Conservation (phyloP, 768 basidiomycete genomes). For the Coprinellus aureogranulatus region DNA sequence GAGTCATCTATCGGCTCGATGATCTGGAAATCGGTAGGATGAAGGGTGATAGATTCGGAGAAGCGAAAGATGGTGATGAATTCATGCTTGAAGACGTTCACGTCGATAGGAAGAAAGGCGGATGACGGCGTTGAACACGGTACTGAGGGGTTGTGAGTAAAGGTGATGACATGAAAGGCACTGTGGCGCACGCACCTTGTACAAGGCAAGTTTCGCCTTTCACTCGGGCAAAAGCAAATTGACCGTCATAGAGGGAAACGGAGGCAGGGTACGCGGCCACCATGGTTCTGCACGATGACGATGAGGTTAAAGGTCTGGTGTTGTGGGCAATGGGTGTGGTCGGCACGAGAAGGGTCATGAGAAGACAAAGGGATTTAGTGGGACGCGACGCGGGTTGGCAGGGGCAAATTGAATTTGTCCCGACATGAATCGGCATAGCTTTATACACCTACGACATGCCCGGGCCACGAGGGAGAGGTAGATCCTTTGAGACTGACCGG, state of each 20-base stretch:
- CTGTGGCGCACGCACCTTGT: conserved; percentile 56
- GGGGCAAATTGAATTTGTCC: neutral
- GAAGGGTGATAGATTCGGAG: conserved; percentile 40
- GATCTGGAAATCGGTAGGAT: conserved; percentile 50
- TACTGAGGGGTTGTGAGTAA: conserved; percentile 24
- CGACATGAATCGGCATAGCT: conserved; percentile 40
- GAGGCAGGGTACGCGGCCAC: conserved; percentile 30
- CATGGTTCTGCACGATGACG: conserved; percentile 5
- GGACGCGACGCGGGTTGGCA: conserved; percentile 6
- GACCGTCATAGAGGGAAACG: conserved; percentile 19
- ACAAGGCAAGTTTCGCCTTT: conserved; percentile 54
- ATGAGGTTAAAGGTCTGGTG: neutral
- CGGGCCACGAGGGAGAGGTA: conserved; percentile 34
- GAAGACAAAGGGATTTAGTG: neutral
- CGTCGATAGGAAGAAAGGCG: conserved; percentile 43
- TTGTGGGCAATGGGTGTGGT: conserved; percentile 1
- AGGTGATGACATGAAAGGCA: conserved; percentile 5
- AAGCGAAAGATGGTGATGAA: conserved; percentile 66
- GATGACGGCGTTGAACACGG: conserved; percentile 40
- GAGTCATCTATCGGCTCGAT: conserved; percentile 50
- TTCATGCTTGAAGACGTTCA: conserved; percentile 60
- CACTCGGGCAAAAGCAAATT: conserved; percentile 60
- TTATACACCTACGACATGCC: conserved; percentile 39
- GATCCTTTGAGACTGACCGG: conserved; percentile 4
- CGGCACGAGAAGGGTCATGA: neutral